Evolutionary conservation across 140 eudicot genomes (phyloP), one percentile per base, ranked within the genome.

Genomic region (Anethum foeniculum): DNA sequence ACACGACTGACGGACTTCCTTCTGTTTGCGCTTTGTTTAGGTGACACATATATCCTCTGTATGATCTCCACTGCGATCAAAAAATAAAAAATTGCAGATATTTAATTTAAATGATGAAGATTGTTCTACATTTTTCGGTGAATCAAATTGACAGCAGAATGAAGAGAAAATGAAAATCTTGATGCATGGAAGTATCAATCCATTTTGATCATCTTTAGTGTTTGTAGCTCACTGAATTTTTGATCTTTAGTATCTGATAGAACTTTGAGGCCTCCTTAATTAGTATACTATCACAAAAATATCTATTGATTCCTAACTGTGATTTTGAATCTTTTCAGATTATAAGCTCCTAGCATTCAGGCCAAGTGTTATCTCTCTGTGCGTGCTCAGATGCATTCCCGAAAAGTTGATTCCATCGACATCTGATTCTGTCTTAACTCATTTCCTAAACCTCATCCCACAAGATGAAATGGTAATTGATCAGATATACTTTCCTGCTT

Each of bases 281-380:
- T 2, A 39, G 43, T 39, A 1, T 48, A 48, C 19, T 48, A 3
- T 48, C 54, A 48, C 54, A 15, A 48, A 14, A 13, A 49, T 49
- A 39, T 39, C 7, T 13, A 32, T 69, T 36, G 5, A 36, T 30
- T 23, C 27, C 13, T 71, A 32, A 71, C 2, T 71, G 7, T 46
- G 43, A 47, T 27, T 41, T 0, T 58, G 34, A 46, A 25, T 54
- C 25, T 2, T 15, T 76, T 60, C 86, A 92, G 97, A 90, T 81
- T 68, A 38, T 51, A 72, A 82, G 77, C 54, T 81, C 38, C 80
- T 92, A 49, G 83, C 49, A 71, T 90, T 87, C 82, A 80, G 85
- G 69, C 97, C 91, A 78, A 71, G 84, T 77, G 88, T 84, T 14
- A 47, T 92, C n/a, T 86, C 90, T 30, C 52, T 81, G 19, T 85